Evolutionary conservation across 2,329 filamentous ascomycete genomes (phyloP), one percentile per base, ranked within the genome.

Genomic region (Botrytis squamosa): DNA sequence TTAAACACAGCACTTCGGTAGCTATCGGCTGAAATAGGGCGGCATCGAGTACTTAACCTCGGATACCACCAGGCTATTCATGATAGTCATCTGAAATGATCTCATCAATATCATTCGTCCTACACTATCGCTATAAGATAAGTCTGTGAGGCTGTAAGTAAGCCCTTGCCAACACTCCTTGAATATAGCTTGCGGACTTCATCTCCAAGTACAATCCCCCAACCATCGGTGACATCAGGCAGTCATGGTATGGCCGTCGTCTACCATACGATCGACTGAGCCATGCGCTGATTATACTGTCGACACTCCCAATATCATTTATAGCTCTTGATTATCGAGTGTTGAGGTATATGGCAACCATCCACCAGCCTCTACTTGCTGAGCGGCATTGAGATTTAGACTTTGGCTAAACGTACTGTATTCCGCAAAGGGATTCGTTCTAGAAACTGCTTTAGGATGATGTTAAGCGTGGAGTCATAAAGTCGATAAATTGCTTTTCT

Each of bases 71-170:
- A 68, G 65, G 46, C 65, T 68, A 29, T 55, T 69, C 49, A 69
- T 69, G n/a, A 33, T 44, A 57, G 38, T 57, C 66, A 69, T 42
- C 66, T 57, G 49, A 57, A 57, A 57, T 57, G 36, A 69, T 69
- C 52, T 42, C 66, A 57, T 42, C 66, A 57, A 29, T 42, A 57
- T 69, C 66, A 69, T 69, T 69, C 49, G 38, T 69, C n/a, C 33
- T 33, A 38, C n/a, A 33, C 18, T 57, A 42, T 69, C 44, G 49
- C 66, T 42, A 57, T 33, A 33, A 67, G 16, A 52, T 63, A 55
- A 66, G 60, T 52, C 38, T 64, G 70, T 25, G 70, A 52, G 33
- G 70, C 38, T 29, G 70, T 67, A 25, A 52, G 62, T 38, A 25
- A 64, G 38, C n/a, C 46, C 29, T 36, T 33, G 44, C 29, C 42